Evolutionary conservation across 1,284 basidiomycete genomes (phyloP).

Genomic region (Microbotryomycetes sp.): DNA sequence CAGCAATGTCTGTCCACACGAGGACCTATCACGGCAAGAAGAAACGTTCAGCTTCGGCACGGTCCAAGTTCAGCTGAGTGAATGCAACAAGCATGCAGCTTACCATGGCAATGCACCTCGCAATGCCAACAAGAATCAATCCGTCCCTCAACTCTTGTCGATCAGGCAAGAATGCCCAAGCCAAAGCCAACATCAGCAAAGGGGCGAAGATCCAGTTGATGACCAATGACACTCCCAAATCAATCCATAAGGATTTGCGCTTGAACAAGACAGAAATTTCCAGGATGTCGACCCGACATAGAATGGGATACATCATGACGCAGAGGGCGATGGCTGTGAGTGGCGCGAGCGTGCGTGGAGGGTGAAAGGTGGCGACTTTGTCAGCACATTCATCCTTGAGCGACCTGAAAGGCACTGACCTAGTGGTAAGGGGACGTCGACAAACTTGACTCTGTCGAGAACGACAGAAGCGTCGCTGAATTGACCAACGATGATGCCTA

Average conservation of each 20-base stretch:
- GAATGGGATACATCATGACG: slow-evolving; percentile 86
- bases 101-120: slow-evolving; percentile 44
- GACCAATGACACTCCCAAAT: slow-evolving; percentile 62
- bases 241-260: slow-evolving; percentile 58
- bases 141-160: slow-evolving; percentile 13
- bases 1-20: slow-evolving; percentile 75
- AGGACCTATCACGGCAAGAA: slow-evolving; percentile 59
- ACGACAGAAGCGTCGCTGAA: slow-evolving; percentile 34
- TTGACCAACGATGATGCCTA: slow-evolving; percentile 66
- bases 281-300: slow-evolving; percentile 74
- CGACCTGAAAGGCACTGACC: slow-evolving; percentile 4
- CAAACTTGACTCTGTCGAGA: slow-evolving; percentile 39
- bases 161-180: slow-evolving; percentile 79
- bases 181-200: slow-evolving; percentile 67
- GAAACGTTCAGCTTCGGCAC: too few species aligned
- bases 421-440: slow-evolving; percentile 39
- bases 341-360: not conserved
- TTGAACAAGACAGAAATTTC: slow-evolving; percentile 56
- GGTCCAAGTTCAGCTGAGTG: slow-evolving; percentile 46
- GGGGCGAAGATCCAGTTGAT: slow-evolving; percentile 71
- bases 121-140: slow-evolving; percentile 38
- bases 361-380: not conserved
- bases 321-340: slow-evolving; percentile 65
- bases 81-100: not conserved
- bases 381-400: too few species aligned